phyloP scores from a whole-genome alignment of 2,329 filamentous ascomycete species.

The Rhinocladiella similis region DNA sequence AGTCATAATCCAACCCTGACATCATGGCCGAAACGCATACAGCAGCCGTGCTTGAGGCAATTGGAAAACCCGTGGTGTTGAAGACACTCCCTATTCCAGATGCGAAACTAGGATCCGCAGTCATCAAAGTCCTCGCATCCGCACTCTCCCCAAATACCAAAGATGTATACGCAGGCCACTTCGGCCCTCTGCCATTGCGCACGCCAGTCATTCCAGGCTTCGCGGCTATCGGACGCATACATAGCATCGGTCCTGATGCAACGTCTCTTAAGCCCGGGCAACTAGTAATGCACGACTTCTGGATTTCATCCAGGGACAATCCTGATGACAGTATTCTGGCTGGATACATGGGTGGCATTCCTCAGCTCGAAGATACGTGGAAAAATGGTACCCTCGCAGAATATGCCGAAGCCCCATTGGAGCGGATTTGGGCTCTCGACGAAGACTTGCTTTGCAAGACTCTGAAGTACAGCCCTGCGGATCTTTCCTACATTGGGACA shows the following conservation, averaged over 20 bases:
- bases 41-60: background rate
- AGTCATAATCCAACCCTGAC: too few species aligned
- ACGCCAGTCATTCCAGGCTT: constrained; percentile 37
- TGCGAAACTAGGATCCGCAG: constrained; percentile 38
- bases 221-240: constrained; percentile 39
- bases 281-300: constrained; percentile 40
- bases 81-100: constrained; percentile 26
- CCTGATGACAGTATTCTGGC: constrained; percentile 23
- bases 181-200: constrained; percentile 38
- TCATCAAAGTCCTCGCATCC: constrained; percentile 39
- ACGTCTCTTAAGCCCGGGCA: constrained; percentile 36
- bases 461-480: constrained; percentile 40
- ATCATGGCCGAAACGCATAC: too few species aligned
- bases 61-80: background rate
- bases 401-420: constrained; percentile 37
- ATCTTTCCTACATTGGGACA: constrained; percentile 39
- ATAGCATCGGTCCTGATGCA: constrained; percentile 39
- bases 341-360: constrained; percentile 32
- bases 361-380: constrained; percentile 39
- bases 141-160: constrained; percentile 35
- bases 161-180: constrained; percentile 36
- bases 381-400: constrained; percentile 39
- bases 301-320: constrained; percentile 40
- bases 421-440: constrained; percentile 37
- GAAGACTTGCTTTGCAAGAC: constrained; percentile 26